These are phyloP conservation scores for Colletotrichum sp. DNA, from an alignment of 2,329 filamentous ascomycete genomes.

Conservation along the genomic window DNA sequence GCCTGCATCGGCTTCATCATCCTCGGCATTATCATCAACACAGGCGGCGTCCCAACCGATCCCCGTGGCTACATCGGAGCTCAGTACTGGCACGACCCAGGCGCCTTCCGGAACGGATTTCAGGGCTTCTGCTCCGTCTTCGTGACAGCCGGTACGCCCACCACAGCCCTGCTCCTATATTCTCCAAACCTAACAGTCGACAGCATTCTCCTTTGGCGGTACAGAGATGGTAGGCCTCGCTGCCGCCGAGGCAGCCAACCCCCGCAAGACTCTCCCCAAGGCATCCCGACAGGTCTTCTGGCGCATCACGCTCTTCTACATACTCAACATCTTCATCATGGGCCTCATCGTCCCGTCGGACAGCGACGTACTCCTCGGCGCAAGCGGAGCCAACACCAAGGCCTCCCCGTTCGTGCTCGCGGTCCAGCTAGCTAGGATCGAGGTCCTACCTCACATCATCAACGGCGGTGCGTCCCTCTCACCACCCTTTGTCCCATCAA, in stretches of 20 bases:
- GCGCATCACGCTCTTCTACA: slow-evolving; percentile 83
- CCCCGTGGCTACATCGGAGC: slow-evolving; percentile 50
- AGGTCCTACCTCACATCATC: slow-evolving; percentile 68
- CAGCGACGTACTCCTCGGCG: slow-evolving; percentile 61
- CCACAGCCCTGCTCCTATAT: not conserved
- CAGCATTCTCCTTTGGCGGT: slow-evolving; percentile 76
- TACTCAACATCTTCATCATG: slow-evolving; percentile 73
- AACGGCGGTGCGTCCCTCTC: slow-evolving; percentile 59
- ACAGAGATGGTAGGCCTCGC: slow-evolving; percentile 80
- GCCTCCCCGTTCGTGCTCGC: slow-evolving; percentile 77
- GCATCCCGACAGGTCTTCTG: slow-evolving; percentile 83
- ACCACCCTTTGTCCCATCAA: no score
- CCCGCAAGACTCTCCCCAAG: slow-evolving; percentile 74
- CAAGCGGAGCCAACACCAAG: slow-evolving; percentile 40
- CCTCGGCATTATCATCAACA: not conserved
- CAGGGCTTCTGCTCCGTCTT: slow-evolving; percentile 72
- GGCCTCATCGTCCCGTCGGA: slow-evolving; percentile 80
- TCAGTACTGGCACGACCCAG: slow-evolving; percentile 20
- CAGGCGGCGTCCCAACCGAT: slow-evolving; percentile 33
- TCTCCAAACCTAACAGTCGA: fast-evolving
- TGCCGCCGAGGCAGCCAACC: slow-evolving; percentile 80
- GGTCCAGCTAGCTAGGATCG: slow-evolving; percentile 68
- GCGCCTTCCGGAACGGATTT: slow-evolving; percentile 53
- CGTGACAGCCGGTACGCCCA: slow-evolving; percentile 59
- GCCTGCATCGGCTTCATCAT: not conserved